A percentile compares a stretch with the other conserved stretches of the same genome.
phyloP scores from a whole-genome alignment of 2,329 filamentous ascomycete genomes.

The Huntiella omanensis region DNA sequence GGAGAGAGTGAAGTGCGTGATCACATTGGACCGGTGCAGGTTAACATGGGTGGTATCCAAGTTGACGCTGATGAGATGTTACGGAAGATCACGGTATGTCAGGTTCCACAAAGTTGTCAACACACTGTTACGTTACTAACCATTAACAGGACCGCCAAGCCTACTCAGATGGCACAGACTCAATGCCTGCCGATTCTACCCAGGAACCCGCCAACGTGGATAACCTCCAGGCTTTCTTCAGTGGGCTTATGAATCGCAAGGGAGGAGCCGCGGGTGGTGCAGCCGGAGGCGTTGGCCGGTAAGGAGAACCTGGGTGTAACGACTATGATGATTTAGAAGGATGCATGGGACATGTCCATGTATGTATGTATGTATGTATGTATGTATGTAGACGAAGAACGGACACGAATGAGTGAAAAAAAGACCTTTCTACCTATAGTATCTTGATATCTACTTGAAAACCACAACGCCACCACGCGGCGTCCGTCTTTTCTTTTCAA shows the following conservation, averaged over 20 bases:
- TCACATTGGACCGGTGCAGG: slow-evolving; percentile 86
- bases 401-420: background rate
- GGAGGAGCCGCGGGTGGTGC: slow-evolving; percentile 11
- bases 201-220: slow-evolving; percentile 8
- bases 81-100: slow-evolving; percentile 57
- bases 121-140: background rate
- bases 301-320: slow-evolving; percentile 6
- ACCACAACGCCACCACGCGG: slow-evolving; percentile 4
- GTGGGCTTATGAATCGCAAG: slow-evolving; percentile 38
- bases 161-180: slow-evolving; percentile 18
- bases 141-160: slow-evolving; percentile 34
- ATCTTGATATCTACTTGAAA: slow-evolving; percentile 2
- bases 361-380: background rate
- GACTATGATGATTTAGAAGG: background rate
- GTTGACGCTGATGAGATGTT: slow-evolving; percentile 90
- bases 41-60: slow-evolving; percentile 96
- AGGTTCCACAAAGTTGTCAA: background rate
- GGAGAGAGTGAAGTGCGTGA: slow-evolving; percentile 32
- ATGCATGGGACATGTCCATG: background rate
- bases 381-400: background rate
- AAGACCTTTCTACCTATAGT: background rate
- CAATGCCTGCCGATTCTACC: slow-evolving; percentile 3
- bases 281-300: background rate
- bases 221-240: slow-evolving; percentile 33
- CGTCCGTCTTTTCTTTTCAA: slow-evolving; percentile 1